Evolutionary conservation across 805 yeast genomes (phyloP).

Genomic region (Yarrowia keelungensis): DNA sequence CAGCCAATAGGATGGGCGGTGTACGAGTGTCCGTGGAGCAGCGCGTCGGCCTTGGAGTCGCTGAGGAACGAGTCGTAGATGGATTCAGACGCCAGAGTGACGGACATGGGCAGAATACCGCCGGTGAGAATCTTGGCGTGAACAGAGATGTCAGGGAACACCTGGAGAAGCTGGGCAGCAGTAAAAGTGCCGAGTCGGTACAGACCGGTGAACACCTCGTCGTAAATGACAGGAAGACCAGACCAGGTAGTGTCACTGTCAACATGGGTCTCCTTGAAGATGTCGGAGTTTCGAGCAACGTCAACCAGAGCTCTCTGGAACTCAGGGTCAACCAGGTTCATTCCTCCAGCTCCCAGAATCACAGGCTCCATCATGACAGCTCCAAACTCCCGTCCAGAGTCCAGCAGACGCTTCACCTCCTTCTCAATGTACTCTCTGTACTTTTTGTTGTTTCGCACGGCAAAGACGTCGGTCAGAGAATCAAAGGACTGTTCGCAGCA

Average conservation of each 20-base stretch:
- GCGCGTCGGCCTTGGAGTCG: conserved; percentile 44
- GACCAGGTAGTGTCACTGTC: conserved; percentile 40
- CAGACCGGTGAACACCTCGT: conserved; percentile 46
- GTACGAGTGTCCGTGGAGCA: conserved; percentile 46
- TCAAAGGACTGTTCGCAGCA: conserved; percentile 34
- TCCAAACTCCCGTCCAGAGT: conserved; percentile 44
- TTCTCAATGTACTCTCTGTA: conserved; percentile 41
- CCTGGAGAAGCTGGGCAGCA: conserved; percentile 42
- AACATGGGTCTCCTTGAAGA: conserved; percentile 37
- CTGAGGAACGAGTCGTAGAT: conserved; percentile 45
- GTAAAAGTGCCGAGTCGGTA: conserved; percentile 44
- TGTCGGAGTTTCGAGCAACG: conserved; percentile 41
- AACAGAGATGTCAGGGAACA: conserved; percentile 45
- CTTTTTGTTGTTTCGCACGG: conserved; percentile 37
- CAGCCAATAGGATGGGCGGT: conserved; percentile 47
- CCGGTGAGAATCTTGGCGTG: conserved; percentile 47
- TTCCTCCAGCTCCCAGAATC: conserved; percentile 47
- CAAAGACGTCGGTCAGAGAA: conserved; percentile 41
- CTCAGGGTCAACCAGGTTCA: conserved; percentile 44
- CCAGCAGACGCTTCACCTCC: conserved; percentile 36
- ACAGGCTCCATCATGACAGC: conserved; percentile 46
- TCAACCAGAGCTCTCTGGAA: conserved; percentile 44
- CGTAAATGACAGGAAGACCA: conserved; percentile 45
- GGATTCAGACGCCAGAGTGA: conserved; percentile 43
- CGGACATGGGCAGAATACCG: conserved; percentile 45